Conservation (phyloP, 306 rosid genomes). For the Fagus crenata region DNA sequence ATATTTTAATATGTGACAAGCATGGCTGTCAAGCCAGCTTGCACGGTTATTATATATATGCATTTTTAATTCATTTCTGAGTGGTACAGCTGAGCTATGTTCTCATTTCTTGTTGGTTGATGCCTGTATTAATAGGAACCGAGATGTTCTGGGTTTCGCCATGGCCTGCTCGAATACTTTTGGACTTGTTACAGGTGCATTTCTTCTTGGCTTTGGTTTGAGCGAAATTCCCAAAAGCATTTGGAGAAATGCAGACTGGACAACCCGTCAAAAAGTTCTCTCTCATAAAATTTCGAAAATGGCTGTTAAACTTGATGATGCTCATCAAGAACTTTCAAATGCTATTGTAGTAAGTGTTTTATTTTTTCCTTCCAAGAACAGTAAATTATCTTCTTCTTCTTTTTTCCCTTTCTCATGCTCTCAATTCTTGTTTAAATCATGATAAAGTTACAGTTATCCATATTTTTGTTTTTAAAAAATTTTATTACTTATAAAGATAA, state of each 20-base stretch:
- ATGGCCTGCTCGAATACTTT: conserved; percentile 98
- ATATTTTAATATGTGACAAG: neutral
- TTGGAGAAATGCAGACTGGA: conserved; percentile 93
- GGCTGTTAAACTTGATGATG: conserved; percentile 94
- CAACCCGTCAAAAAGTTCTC: conserved; percentile 86
- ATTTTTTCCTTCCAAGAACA: neutral
- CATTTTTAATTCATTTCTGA: neutral
- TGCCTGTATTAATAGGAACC: too few species aligned
- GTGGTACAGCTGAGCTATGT: neutral
- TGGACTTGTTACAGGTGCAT: too few species aligned
- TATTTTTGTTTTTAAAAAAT: neutral
- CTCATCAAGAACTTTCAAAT: conserved; percentile 94
- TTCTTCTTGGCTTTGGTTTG: conserved; percentile 99
- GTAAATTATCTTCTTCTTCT: conserved; percentile 8
- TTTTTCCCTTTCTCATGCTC: conserved; percentile 10
- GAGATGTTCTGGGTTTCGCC: too few species aligned
- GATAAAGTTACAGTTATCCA: neutral
- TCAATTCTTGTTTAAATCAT: neutral
- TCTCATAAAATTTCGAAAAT: conserved; percentile 95
- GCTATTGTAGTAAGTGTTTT: conserved; percentile 75
- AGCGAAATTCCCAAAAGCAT: conserved; percentile 83
- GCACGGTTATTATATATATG: neutral
- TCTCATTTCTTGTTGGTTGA: too few species aligned
- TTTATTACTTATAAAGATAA: too few species aligned
- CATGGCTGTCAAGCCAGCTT: neutral